Evolutionary conservation across 2,329 filamentous ascomycete genomes (phyloP).

Genomic region (Pseudogymnoascus sp.): DNA sequence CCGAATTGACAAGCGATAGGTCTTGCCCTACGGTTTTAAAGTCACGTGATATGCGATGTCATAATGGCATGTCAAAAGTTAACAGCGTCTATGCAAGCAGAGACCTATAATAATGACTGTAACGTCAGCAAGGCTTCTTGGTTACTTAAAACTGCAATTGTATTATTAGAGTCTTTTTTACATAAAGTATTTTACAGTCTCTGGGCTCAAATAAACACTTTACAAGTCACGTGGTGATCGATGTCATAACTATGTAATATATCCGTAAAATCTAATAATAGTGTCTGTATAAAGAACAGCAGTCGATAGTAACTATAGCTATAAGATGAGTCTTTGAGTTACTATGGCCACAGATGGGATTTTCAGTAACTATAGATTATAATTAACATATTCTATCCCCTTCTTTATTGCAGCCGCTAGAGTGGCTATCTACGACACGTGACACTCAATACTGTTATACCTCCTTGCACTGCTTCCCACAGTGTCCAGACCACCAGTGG

Average conservation of each 20-base stretch:
- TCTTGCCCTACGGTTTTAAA: background rate
- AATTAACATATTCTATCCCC: background rate
- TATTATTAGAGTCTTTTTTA: background rate
- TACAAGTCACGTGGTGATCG: background rate
- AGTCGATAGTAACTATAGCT: background rate
- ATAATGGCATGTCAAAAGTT: background rate
- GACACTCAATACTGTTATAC: background rate
- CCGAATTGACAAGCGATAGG: slow-evolving; percentile 9
- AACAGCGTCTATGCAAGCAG: background rate
- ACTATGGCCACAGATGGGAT: too few species aligned
- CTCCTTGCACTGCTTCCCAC: background rate
- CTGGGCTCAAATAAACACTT: background rate
- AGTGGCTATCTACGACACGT: background rate
- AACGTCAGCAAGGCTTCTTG: background rate
- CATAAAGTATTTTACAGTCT: background rate
- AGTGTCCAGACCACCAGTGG: background rate
- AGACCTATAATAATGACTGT: background rate
- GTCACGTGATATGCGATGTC: background rate
- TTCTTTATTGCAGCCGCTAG: background rate
- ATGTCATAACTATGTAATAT: background rate
- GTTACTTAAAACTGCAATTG: background rate
- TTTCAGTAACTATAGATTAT: background rate
- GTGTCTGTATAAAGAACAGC: background rate
- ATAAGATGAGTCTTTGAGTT: background rate
- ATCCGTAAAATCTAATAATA: background rate